Percentiles rank a stretch among this genome's conserved stretches.
Conservation (phyloP, 2,329 filamentous ascomycete species). For the Paecilomyces niveus region DNA sequence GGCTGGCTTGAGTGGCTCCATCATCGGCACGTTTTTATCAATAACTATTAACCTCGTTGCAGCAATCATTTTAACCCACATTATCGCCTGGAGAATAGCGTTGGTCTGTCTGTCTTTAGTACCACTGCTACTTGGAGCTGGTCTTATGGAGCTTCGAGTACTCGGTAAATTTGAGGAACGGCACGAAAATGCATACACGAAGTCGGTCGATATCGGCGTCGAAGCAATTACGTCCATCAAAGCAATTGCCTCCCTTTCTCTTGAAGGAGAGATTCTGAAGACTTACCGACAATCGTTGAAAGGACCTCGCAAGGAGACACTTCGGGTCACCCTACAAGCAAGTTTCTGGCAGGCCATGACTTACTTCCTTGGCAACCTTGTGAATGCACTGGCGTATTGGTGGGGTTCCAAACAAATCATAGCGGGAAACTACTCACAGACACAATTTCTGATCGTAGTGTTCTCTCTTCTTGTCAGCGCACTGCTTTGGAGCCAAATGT, state of each 20-base stretch:
- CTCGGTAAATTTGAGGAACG: conserved; percentile 53
- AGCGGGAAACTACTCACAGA: conserved; percentile 56
- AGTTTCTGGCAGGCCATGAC: conserved; percentile 41
- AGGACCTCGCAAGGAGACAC: conserved; percentile 43
- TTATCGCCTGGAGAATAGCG: conserved; percentile 70
- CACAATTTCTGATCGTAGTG: conserved; percentile 68
- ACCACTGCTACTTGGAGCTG: conserved; percentile 61
- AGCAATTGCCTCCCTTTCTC: conserved; percentile 44
- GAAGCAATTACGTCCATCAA: conserved; percentile 48
- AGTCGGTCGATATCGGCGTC: conserved; percentile 44
- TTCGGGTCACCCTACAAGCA: conserved; percentile 41
- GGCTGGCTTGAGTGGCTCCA: conserved; percentile 62
- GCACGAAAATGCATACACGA: conserved; percentile 45
- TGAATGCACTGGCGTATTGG: conserved; percentile 73
- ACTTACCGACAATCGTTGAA: conserved; percentile 40
- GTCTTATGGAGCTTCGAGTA: conserved; percentile 59
- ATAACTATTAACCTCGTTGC: conserved; percentile 61
- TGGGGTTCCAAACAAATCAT: conserved; percentile 68
- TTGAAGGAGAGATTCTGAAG: conserved; percentile 43
- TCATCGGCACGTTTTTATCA: conserved; percentile 62
- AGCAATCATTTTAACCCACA: conserved; percentile 61
- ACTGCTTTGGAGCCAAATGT: conserved; percentile 67
- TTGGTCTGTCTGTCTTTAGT: conserved; percentile 63
- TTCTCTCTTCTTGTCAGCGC: conserved; percentile 65
- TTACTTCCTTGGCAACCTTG: conserved; percentile 51